These are phyloP conservation scores for Skeletonema costatum DNA, from an alignment of 108 stramenopile genomes.

Conservation along the genomic window DNA sequence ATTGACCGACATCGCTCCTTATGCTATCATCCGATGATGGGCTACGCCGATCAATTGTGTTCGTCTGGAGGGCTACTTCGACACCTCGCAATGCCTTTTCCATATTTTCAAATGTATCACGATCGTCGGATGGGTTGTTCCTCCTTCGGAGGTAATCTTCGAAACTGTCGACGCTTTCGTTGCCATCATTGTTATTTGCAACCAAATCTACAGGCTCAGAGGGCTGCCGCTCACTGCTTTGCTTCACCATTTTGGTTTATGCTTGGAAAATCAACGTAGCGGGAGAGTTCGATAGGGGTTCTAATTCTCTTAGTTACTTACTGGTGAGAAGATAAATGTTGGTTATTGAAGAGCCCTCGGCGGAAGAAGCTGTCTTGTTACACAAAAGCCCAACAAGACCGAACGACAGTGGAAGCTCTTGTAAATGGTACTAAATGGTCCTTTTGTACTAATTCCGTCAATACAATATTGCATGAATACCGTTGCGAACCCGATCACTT, in stretches of 20 bases:
- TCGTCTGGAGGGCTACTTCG: not conserved
- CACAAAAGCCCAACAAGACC: no score
- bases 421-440: no score
- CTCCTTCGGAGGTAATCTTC: not conserved
- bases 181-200: not conserved
- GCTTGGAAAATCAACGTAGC: not conserved
- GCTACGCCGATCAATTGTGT: not conserved
- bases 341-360: no score
- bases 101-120: conserved; percentile 1
- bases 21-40: not conserved
- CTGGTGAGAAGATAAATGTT: no score
- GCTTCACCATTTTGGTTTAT: not conserved
- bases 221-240: not conserved
- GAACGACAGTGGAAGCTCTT: no score
- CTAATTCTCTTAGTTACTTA: no score
- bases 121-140: not conserved
- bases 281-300: no score
- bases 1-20: not conserved
- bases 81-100: not conserved
- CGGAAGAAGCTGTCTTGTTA: no score
- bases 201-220: not conserved
- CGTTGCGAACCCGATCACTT: no score
- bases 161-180: conserved; percentile 2
- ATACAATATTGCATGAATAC: no score
- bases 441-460: no score